Base-by-base conservation (phyloP, 176 grass and related monocot species). In the Raddia guianensis region DNA sequence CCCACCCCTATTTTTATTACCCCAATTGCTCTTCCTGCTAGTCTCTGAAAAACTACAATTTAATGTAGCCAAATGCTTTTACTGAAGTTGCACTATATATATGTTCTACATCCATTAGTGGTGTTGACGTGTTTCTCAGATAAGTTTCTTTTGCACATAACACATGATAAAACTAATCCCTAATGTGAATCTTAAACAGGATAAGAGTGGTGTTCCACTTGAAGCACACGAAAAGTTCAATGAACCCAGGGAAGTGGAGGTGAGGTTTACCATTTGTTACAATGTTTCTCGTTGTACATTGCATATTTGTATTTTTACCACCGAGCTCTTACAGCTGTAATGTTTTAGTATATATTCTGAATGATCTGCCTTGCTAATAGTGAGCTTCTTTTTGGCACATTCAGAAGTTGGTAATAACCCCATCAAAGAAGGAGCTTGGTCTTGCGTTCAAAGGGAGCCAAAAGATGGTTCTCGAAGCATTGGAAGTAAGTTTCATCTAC, bases 341-440 rank as follows among this genome's bases (percentile, higher is more conserved):
- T 75, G 27, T 86, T 86, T 46, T 80, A 33, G 43, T 48, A 16
- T 54, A 12, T 34, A 74, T 72, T 16, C 74, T 19, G 50, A 60
- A 49, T 57, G 68, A 72, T 47, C 16, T 51, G 13, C 54, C 76
- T 85, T 75, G 14, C 42, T 79, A 77, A 37, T 84, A 73, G 70
- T 12, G 68, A 61, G 34, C 60, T 76, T 63, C 37, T 53, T 82
- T 77, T 92, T 40, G 50, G 45, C 27, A 73, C 71, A 50, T 89
- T 74, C 82, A 95, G 96, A 98, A 98, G 44, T 60, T 98, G 71
- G 81, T 98, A 78, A 88, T 98, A 86, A 91, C 89, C 13, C 96
- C 96, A 71, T 98, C 96, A 77, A 98, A 98, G 81, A 95, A 95
- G 80, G 96, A 98, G 20, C 82, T 98, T 45, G 96, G 92, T 57